Base-by-base conservation (phyloP, 495 filamentous ascomycete species). In the Hamigera avellanea region DNA sequence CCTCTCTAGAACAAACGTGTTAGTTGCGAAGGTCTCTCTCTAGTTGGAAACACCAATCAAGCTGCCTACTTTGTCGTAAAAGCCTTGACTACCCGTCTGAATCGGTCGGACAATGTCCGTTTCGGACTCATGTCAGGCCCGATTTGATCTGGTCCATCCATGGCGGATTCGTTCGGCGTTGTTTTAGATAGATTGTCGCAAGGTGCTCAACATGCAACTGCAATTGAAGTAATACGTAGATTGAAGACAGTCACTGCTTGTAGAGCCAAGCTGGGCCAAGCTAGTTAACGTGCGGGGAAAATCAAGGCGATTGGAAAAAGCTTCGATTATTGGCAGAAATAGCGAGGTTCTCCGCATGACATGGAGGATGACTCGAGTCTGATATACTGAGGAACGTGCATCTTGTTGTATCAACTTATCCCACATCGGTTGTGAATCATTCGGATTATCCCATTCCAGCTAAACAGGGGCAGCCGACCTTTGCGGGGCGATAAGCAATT, bases 71-170 rank as follows among this genome's bases (percentile, higher is more conserved):
- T 67, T 14, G 72, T 75, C 0, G 64, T 67, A 32, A 73, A 64
- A 16, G 60, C 46, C 39, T 52, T 63, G 14, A 64, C 48, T 17
- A 67, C 6, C 16, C 53, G 39, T 25, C 61, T 55, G 12, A 50
- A 23, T 26, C 50, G 56, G 35, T 69, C 67, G 8, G 46, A 31
- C 19, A 64, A 44, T 2, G 57, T 54, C 21, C 54, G 51, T 48
- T 62, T 65, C 3, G 65, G 64, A 8, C 52, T 40, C 25, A 50
- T 42, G 37, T 70, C 59, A 8, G 70, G 67, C 3, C 68, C 69
- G 39, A 73, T 70, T 42, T 62, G 62, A 40, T 73, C 70, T 6
- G 67, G 69, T 13, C 61, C 62, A 37, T 64, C 62, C 62, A 67
- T 67, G 15, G 17, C 52, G 48, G 34, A 26, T 14, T 23, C 21